Evolutionary conservation across 345 rosid species (phyloP), one percentile per base, ranked within the genome.

Genomic region (Syzygium oleosum): DNA sequence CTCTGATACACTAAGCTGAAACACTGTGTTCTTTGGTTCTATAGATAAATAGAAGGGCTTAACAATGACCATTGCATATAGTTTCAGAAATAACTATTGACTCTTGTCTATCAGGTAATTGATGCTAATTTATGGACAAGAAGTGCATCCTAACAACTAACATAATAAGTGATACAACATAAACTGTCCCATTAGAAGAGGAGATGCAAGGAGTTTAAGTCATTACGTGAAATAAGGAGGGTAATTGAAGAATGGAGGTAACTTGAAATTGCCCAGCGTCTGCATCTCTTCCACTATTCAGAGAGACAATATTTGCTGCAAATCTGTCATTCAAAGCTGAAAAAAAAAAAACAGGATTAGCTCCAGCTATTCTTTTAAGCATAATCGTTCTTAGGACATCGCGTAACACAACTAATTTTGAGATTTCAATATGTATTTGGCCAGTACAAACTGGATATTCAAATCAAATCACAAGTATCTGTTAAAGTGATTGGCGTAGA

Each of bases 171-270:
- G 43, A 52, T 9, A 29, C 43, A 84, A 17, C 85, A 84, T 9
- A 38, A 84, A 49, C 31, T 1, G 21, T 49, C 22, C n/a, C 56
- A 78, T 11, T 25, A 46, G 52, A 51, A 85, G 4, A 63, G 41
- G 17, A 25, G 19, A 0, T 2, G 84, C 17, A 58, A 53, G 86
- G 84, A 77, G 51, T 53, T 29, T 22, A 90, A 88, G 91, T 86
- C 85, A 87, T 77, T 93, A 97, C 99, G 99, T 98, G 95, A 98
- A 98, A 91, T 98, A 98, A 19, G 99, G 99, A 19, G 99, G 99
- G 90, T 98, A 98, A 88, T 91, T 96, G 95, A 95, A 96, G 94
- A 98, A 98, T 1, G 96, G 99, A 38, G 98, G 99, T 86, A 96
- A 93, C 94, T 95, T 98, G 92, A 94, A 96, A 89, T 95, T 96